Percentiles rank a stretch among this genome's conserved stretches.
These are phyloP conservation scores for Turritis glabra DNA, from an alignment of 345 rosid genomes.

Conservation along the genomic window DNA sequence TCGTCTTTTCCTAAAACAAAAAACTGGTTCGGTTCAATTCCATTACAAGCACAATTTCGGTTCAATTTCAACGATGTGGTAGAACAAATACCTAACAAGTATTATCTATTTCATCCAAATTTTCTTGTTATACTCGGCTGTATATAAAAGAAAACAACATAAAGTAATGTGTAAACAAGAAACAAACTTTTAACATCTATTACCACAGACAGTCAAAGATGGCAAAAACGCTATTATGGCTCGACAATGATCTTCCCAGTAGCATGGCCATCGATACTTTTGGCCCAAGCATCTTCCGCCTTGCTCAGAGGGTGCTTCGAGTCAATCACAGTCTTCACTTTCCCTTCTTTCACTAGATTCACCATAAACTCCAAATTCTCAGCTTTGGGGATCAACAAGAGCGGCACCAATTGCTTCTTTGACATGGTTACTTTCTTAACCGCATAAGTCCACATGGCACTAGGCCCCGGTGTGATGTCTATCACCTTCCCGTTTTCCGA, in stretches of 20 bases:
- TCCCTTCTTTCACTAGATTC: constrained; percentile 57
- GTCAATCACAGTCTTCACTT: constrained; percentile 64
- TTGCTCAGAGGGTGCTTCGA: constrained; percentile 56
- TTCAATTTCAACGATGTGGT: no score
- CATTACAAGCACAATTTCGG: no score
- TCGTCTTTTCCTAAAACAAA: no score
- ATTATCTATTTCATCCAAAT: no score
- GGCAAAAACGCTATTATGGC: constrained; percentile 19
- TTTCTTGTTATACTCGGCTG: background rate
- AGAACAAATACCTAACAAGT: no score
- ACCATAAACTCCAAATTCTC: constrained; percentile 58
- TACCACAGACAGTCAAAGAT: background rate
- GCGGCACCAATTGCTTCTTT: constrained; percentile 68
- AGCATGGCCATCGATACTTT: constrained; percentile 64
- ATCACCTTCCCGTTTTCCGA: constrained; percentile 62
- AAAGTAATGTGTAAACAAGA: background rate
- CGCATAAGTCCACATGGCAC: constrained; percentile 47
- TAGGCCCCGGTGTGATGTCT: constrained; percentile 55
- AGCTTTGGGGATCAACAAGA: constrained; percentile 39
- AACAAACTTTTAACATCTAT: constrained; percentile 5
- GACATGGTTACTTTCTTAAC: constrained; percentile 58
- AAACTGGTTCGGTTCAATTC: no score
- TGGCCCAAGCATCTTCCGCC: constrained; percentile 82
- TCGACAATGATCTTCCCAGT: constrained; percentile 81
- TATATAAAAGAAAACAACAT: background rate